Percentiles rank a stretch among this genome's conserved stretches.
These are phyloP conservation scores for Fraxinus platypoda DNA, from an alignment of 305 asterid genomes.

Conservation along the genomic window DNA sequence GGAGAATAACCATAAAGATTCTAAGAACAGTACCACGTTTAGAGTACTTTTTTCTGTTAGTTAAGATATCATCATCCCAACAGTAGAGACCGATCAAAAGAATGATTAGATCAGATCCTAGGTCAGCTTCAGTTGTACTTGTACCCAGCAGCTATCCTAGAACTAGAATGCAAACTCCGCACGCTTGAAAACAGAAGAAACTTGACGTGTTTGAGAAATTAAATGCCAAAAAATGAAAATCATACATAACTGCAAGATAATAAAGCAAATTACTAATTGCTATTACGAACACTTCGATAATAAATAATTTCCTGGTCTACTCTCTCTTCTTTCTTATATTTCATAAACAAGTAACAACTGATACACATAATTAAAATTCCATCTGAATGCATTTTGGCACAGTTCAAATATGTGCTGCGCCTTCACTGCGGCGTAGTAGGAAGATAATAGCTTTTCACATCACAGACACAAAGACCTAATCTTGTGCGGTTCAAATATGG, in stretches of 20 bases:
- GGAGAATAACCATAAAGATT: background rate
- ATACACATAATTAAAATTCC: background rate
- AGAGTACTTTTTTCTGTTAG: background rate
- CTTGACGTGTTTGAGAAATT: background rate
- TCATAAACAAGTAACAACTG: background rate
- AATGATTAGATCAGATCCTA: constrained; percentile 10
- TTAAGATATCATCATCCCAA: constrained; percentile 1
- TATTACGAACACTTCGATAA: background rate
- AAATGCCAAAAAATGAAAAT: background rate
- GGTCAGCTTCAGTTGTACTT: background rate
- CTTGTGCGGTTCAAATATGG: background rate
- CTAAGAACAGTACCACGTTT: background rate
- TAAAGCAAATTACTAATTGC: background rate
- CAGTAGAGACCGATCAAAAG: background rate
- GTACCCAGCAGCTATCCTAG: background rate
- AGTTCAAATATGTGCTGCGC: background rate
- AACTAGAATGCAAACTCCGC: constrained; percentile 1
- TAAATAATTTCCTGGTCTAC: background rate
- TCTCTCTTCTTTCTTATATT: background rate
- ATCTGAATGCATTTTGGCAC: background rate
- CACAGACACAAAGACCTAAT: background rate
- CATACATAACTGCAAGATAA: background rate
- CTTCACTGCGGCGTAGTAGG: background rate
- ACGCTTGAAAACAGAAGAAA: background rate
- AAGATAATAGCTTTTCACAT: background rate